Percentiles rank a stretch among this genome's conserved stretches.
Evolutionary conservation across 1,284 basidiomycete species (phyloP).

Genomic region (Ustilago lituana): DNA sequence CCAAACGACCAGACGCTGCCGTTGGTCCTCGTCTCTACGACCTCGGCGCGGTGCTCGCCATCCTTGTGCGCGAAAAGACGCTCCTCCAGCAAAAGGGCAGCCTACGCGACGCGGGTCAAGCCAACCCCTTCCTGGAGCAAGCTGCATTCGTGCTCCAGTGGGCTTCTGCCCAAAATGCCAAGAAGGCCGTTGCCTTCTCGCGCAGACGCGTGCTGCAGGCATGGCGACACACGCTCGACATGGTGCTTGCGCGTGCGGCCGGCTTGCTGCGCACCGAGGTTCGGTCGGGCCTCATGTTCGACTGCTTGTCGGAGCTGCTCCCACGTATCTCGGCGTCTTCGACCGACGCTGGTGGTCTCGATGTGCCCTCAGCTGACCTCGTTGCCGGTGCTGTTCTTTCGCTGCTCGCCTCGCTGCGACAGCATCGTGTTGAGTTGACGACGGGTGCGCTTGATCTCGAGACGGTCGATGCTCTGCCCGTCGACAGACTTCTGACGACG

Average conservation of each 20-base stretch:
- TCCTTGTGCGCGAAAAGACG: constrained; percentile 50
- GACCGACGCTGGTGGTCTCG: constrained; percentile 57
- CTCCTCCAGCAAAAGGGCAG: constrained; percentile 52
- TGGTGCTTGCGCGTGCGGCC: constrained; percentile 53
- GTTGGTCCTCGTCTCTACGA: constrained; percentile 82
- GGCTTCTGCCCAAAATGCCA: constrained; percentile 61
- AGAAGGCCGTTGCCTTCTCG: constrained; percentile 54
- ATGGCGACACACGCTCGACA: constrained; percentile 63
- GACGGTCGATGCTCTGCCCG: constrained; percentile 43
- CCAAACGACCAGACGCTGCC: constrained; percentile 76
- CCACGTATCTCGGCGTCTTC: constrained; percentile 54
- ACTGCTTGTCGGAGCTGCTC: constrained; percentile 59
- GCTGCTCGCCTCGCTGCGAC: constrained; percentile 78
- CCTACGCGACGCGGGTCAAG: constrained; percentile 44
- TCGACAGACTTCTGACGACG: constrained; percentile 79
- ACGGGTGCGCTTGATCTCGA: constrained; percentile 58
- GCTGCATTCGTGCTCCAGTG: constrained; percentile 54
- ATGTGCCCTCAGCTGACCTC: constrained; percentile 79
- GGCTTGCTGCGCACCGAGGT: constrained; percentile 57
- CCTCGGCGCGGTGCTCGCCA: constrained; percentile 73
- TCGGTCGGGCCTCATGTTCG: constrained; percentile 57
- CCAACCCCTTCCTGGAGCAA: constrained; percentile 58
- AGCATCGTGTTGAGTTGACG: constrained; percentile 47
- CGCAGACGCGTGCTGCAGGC: constrained; percentile 54
- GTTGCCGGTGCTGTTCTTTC: constrained; percentile 84